These are phyloP conservation scores for Cicer bijugum DNA, from an alignment of 306 rosid genomes.

Conservation along the genomic window DNA sequence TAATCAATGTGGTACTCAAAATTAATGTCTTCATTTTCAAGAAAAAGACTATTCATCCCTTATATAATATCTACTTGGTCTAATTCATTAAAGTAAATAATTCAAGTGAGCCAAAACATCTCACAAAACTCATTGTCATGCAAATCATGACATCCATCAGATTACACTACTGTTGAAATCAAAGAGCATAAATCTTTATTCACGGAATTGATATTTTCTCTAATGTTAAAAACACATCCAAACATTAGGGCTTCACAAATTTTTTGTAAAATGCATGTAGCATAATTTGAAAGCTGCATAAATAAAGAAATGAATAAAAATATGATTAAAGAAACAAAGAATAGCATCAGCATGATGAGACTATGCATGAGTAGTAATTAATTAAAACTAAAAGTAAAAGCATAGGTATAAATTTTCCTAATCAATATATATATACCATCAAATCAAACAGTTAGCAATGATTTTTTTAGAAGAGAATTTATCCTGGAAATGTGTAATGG, in stretches of 20 bases:
- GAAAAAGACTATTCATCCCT: not conserved
- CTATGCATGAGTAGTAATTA: not conserved
- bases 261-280: not conserved
- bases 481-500: conserved; percentile 34
- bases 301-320: not conserved
- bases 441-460: conserved; percentile 36
- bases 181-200: not conserved
- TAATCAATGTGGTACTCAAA: too few relatives aligned
- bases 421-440: conserved; percentile 3
- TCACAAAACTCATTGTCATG: not conserved
- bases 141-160: conserved; percentile 5
- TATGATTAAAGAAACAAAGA: not conserved
- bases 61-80: not conserved
- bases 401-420: conserved; percentile 1
- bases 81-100: not conserved
- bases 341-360: conserved; percentile 4
- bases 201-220: conserved; percentile 22
- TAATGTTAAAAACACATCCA: conserved; percentile 1
- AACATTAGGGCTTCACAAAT: not conserved
- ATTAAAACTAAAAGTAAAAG: conserved; percentile 10
- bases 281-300: not conserved
- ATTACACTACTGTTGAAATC: conserved; percentile 4
- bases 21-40: not conserved
- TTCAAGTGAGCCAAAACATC: conserved; percentile 12
- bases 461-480: conserved; percentile 48